phyloP scores from a whole-genome alignment of 306 rosid species.

The Urtica urens region DNA sequence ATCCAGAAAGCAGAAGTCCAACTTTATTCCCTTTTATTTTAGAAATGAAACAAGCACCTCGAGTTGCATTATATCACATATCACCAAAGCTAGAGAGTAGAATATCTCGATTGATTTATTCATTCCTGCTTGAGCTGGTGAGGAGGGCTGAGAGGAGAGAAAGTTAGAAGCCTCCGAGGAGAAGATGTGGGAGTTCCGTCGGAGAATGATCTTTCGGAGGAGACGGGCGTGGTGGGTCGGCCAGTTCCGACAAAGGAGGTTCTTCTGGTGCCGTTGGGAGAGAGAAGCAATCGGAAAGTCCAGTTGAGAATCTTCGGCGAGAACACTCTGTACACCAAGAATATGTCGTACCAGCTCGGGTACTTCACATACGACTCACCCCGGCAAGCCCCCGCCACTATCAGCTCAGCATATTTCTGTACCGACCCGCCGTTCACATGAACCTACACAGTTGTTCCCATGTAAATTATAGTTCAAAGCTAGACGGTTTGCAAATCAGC shows the following conservation, averaged over 20 bases:
- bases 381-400: slow-evolving; percentile 62
- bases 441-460: slow-evolving; percentile 19
- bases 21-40: no score
- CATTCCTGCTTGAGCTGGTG: slow-evolving; percentile 38
- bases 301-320: slow-evolving; percentile 60
- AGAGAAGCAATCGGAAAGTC: slow-evolving; percentile 49
- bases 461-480: no score
- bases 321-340: slow-evolving; percentile 54
- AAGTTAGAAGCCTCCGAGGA: slow-evolving; percentile 25
- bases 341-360: slow-evolving; percentile 79
- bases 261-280: slow-evolving; percentile 32
- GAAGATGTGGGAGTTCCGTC: slow-evolving; percentile 39
- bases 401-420: slow-evolving; percentile 67
- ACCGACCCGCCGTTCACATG: slow-evolving; percentile 43
- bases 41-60: no score
- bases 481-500: no score
- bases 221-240: slow-evolving; percentile 22
- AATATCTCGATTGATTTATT: no score
- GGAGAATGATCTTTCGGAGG: slow-evolving; percentile 16
- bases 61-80: no score
- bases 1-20: no score
- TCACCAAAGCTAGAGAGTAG: no score
- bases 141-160: slow-evolving; percentile 21
- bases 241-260: slow-evolving; percentile 57
- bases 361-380: slow-evolving; percentile 59